These are phyloP conservation scores for Hypoxylon perforatum DNA, from an alignment of 495 filamentous ascomycete species.

Conservation along the genomic window DNA sequence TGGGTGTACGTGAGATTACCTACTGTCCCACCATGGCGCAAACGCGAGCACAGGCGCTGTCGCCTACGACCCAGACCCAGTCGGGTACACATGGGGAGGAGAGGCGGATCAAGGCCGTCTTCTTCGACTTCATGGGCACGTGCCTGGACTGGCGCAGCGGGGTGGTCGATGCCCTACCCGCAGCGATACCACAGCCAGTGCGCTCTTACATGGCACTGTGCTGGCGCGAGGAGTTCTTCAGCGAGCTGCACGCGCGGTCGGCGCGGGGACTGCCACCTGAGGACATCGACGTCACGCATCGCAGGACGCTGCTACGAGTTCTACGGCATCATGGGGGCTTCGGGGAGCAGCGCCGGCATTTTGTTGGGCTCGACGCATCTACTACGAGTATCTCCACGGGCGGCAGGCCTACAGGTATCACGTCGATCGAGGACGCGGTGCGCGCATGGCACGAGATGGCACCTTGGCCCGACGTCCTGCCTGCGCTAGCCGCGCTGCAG, in stretches of 20 bases:
- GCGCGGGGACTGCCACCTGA: slow-evolving; percentile 50
- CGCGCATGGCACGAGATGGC: slow-evolving; percentile 58
- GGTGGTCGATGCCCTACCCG: slow-evolving; percentile 43
- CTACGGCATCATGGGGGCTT: slow-evolving; percentile 39
- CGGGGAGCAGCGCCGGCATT: slow-evolving; percentile 32
- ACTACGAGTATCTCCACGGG: slow-evolving; percentile 18
- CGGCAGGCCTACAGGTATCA: neutral
- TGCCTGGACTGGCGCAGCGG: slow-evolving; percentile 57
- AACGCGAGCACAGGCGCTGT: slow-evolving; percentile 18
- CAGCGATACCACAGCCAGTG: slow-evolving; percentile 34
- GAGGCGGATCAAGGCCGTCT: slow-evolving; percentile 51
- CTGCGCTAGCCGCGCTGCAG: slow-evolving; percentile 35
- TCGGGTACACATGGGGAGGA: slow-evolving; percentile 2
- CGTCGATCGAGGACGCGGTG: slow-evolving; percentile 23
- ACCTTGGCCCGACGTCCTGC: slow-evolving; percentile 60
- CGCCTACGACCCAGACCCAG: slow-evolving; percentile 9
- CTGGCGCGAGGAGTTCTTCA: slow-evolving; percentile 62
- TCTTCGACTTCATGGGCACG: slow-evolving; percentile 63
- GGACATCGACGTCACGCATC: slow-evolving; percentile 62
- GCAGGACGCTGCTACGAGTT: slow-evolving; percentile 48
- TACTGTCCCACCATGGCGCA: slow-evolving; percentile 23
- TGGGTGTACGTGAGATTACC: slow-evolving; percentile 4
- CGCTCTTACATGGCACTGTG: slow-evolving; percentile 57
- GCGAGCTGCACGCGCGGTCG: slow-evolving; percentile 53
- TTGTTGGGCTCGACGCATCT: slow-evolving; percentile 38